Evolutionary conservation across 768 basidiomycete genomes (phyloP), one percentile per base, ranked within the genome.

Genomic region (Lyophyllum decastes): DNA sequence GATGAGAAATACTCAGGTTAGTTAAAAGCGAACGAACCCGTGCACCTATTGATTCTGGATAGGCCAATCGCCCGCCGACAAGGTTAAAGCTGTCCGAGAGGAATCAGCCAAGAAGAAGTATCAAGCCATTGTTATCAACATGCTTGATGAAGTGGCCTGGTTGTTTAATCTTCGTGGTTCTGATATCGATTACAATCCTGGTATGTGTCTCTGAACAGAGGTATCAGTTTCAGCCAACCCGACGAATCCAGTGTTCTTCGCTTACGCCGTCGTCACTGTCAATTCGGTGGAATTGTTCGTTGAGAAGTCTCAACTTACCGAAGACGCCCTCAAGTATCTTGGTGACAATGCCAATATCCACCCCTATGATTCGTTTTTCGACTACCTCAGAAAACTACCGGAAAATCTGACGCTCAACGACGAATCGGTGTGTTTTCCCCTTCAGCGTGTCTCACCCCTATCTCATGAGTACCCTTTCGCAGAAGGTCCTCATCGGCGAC

Each of bases 141-240:
- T 89, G 80, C 82, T 98, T 21, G 96, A 98, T 70, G 96, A 98
- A 70, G 86, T 96, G 49, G 94, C 94, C 0, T 98, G 94, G 94
- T 68, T 95, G 38, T 92, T 94, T 75, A 95, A 98, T 71, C 77
- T 99, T 30, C 87, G 96, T 60, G 95, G 95, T 1, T 83, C 87
- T 2, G 96, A 98, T 68, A 95, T 98, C 65, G 87, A 87, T 33
- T 98, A 82, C 74, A 98, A 97, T 58, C 80, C 80, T 57, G 80
- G 79, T 78, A 51, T 17, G 72, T 56, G 8, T 14, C 24, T 17
- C 59, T 45, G 10, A n/a, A 41, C 26, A 5, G 35, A 12, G 35
- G 14, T 16, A 26, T 40, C 16, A 55, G 44, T 25, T 2, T 30
- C 3, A 2, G 35, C 34, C 46, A 21, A n/a, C 38, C 50, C 12